A percentile compares a stretch with the other conserved stretches of the same genome.
Conservation (phyloP, 208 protist species). For the Acanthamoeba castellanii region DNA sequence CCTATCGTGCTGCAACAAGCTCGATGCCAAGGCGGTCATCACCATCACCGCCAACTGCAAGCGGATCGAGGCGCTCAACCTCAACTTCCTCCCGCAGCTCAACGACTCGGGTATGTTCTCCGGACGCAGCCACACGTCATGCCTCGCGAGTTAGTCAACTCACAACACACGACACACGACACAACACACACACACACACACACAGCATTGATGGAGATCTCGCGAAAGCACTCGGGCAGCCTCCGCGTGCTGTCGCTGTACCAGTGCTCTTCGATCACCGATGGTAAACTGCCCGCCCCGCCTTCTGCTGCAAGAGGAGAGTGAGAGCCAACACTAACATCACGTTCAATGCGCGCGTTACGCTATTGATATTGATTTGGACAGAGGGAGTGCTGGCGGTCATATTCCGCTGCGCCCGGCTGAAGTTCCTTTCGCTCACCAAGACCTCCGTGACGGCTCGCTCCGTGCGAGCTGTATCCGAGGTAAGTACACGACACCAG, state of each 20-base stretch:
- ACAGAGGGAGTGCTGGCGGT: constrained; percentile 24
- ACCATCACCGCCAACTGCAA: background rate
- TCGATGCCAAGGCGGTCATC: constrained; percentile 18
- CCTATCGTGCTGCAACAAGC: constrained; percentile 1
- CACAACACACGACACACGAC: background rate
- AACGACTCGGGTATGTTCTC: background rate
- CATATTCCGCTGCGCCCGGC: constrained; percentile 14
- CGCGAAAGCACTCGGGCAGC: constrained; percentile 14
- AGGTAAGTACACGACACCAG: background rate
- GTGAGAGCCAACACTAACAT: background rate
- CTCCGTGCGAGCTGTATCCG: constrained; percentile 35
- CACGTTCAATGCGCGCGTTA: too few species aligned
- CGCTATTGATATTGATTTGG: background rate
- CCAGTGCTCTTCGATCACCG: background rate
- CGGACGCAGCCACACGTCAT: too few species aligned
- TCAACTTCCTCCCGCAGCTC: constrained; percentile 2
- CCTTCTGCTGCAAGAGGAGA: background rate
- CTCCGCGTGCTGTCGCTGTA: constrained; percentile 33
- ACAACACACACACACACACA: too few species aligned
- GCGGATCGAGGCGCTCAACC: constrained; percentile 18
- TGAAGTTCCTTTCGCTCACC: constrained; percentile 27
- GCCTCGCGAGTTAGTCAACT: background rate
- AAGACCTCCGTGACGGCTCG: background rate
- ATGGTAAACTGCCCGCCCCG: background rate
- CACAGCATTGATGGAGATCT: constrained; percentile 35